Evolutionary conservation across 2,329 filamentous ascomycete species (phyloP), one percentile per base, ranked within the genome.

Genomic region (Alternaria atra): DNA sequence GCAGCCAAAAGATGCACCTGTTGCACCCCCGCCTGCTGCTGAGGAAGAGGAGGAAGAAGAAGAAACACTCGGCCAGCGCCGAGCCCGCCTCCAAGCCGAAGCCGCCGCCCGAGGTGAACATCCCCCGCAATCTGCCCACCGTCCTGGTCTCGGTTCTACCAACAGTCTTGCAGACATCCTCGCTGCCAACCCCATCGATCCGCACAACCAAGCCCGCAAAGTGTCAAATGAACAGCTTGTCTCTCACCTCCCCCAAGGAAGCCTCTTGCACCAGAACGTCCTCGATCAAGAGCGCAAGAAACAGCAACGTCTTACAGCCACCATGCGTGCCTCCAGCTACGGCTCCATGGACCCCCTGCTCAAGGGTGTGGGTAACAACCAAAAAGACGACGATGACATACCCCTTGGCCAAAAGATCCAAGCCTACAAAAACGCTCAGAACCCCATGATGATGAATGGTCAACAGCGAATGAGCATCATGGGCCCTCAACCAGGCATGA

Each of bases 31-130:
- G 2, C 63, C 68, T 4, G 58, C 63, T 15, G 55, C 55, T 6
- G 39, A 42, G 12, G 30, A 46, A 5, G 60, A 39, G 7, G 56
- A 55, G 15, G 83, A 85, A 62, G 90, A 89, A 66, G 90, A 93
- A 68, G 92, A 95, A 74, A 94, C 92, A 0, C 83, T 95, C 0
- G 92, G 91, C 9, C 91, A 94, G 76, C 88, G 92, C 10, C 88
- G 91, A 0, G 88, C 87, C 29, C 86, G 92, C 27, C 82, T 95
- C 2, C 91, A 93, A 74, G 88, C 89, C 27, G 89, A 91, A 77
- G 89, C 89, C 6, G 85, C 87, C 29, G 85, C 86, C 5, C 67
- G 62, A 80, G 83, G 42, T 23, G 71, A 75, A 42, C 52, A 42
- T 5, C 35, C 63, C 1, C 66, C 70, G 37, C 55, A 60, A 10